A percentile compares a stretch with the other conserved stretches of the same genome.
These are phyloP conservation scores for Cyathus pygmaeus DNA, from an alignment of 1,284 basidiomycete species.

Conservation along the genomic window DNA sequence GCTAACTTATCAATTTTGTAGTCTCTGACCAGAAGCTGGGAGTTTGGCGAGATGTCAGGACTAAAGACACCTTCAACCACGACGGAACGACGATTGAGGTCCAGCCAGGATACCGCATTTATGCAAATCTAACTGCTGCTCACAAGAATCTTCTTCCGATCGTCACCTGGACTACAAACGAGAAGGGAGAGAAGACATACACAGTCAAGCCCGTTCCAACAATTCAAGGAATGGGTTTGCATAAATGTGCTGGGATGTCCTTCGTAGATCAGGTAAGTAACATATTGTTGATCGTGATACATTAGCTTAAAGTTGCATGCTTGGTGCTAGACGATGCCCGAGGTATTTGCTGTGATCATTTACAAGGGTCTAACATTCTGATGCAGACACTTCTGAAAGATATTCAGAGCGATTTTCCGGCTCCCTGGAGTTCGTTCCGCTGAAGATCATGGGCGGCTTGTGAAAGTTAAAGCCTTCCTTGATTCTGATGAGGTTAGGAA, in stretches of 20 bases:
- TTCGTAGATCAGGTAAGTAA: conserved; percentile 44
- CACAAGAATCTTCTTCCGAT: conserved; percentile 43
- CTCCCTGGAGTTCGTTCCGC: conserved; percentile 47
- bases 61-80: conserved; percentile 31
- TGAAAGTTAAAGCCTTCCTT: background rate
- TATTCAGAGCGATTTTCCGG: conserved; percentile 49
- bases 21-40: conserved; percentile 30
- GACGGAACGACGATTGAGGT: conserved; percentile 35
- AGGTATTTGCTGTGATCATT: background rate
- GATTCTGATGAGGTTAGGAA: background rate
- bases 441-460: conserved; percentile 14
- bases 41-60: conserved; percentile 40
- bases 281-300: too few relatives aligned
- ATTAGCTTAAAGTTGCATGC: too few relatives aligned
- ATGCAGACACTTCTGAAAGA: conserved; percentile 18
- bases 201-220: background rate
- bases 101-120: conserved; percentile 46
- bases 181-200: conserved; percentile 9
- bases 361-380: background rate
- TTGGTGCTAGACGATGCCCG: background rate
- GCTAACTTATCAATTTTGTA: conserved; percentile 3
- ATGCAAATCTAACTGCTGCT: conserved; percentile 49
- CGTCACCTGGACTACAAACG: too few relatives aligned
- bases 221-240: conserved; percentile 48
- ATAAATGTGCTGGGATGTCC: conserved; percentile 45